Conservation (phyloP, 2,329 filamentous ascomycete species). For the Knufia petricola region DNA sequence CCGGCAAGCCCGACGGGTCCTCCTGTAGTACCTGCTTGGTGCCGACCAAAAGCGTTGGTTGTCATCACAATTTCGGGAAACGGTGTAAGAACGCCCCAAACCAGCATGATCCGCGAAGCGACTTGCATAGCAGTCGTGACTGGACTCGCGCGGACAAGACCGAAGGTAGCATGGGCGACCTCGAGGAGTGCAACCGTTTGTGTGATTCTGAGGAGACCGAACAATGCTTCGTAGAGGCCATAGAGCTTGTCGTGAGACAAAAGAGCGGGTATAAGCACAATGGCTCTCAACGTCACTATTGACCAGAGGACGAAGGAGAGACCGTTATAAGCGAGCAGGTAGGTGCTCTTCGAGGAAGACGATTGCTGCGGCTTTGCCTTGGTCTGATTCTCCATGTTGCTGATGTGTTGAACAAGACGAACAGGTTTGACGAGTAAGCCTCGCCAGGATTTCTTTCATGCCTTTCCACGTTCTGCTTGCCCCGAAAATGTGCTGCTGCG, state of each 20-base stretch:
- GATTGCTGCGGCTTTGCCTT: conserved; percentile 21
- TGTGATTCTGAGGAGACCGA: conserved; percentile 46
- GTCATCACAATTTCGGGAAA: conserved; percentile 67
- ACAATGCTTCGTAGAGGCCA: conserved; percentile 38
- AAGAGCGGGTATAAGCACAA: conserved; percentile 44
- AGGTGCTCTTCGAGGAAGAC: conserved; percentile 48
- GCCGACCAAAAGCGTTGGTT: conserved; percentile 23
- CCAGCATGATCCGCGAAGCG: conserved; percentile 71
- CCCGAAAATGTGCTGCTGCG: background rate
- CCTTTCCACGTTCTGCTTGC: no score
- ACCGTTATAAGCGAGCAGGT: conserved; percentile 80
- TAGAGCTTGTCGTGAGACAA: conserved; percentile 40
- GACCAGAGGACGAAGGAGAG: conserved; percentile 69
- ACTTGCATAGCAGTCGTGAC: conserved; percentile 87
- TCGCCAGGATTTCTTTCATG: background rate
- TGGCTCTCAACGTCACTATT: conserved; percentile 61
- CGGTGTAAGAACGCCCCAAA: conserved; percentile 70
- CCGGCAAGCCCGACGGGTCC: conserved; percentile 31
- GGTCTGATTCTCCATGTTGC: conserved; percentile 25
- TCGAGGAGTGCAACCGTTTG: conserved; percentile 80
- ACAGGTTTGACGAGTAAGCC: no score
- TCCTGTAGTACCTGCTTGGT: conserved; percentile 13
- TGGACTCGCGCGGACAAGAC: conserved; percentile 76
- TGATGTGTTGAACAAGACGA: conserved; percentile 5
- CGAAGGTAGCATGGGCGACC: conserved; percentile 67